Conservation (phyloP, 345 rosid species). For the Viola odorata region DNA sequence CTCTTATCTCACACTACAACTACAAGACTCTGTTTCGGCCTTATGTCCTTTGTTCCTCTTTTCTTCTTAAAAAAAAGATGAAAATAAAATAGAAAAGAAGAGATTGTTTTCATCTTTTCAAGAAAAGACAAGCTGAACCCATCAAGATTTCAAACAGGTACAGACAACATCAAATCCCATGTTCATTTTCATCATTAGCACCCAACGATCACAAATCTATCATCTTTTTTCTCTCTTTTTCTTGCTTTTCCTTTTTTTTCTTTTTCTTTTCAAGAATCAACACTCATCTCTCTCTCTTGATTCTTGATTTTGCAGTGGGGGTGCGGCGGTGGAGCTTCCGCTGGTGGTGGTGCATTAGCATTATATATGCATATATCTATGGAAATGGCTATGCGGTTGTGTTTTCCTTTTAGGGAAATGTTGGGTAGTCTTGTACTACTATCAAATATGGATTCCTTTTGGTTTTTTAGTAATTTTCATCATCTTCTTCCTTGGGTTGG, state of each 20-base stretch:
- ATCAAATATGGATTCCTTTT: too few species aligned
- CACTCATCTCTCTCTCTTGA: not conserved
- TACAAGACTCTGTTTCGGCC: not conserved
- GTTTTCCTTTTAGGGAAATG: too few species aligned
- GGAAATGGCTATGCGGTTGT: too few species aligned
- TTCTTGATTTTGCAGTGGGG: not conserved
- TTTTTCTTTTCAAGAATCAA: not conserved
- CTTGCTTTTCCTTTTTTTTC: not conserved
- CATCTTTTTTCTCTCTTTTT: not conserved
- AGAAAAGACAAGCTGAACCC: constrained; percentile 6
- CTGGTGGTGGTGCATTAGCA: not conserved
- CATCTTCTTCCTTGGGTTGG: not conserved
- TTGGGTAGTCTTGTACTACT: too few species aligned
- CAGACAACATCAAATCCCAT: not conserved
- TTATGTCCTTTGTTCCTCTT: not conserved
- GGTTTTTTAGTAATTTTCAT: too few species aligned
- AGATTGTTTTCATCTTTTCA: not conserved
- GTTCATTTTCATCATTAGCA: not conserved
- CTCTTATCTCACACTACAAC: too few species aligned
- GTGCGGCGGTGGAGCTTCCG: not conserved
- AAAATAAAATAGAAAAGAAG: too few species aligned
- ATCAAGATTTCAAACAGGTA: not conserved
- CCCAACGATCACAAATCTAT: not conserved
- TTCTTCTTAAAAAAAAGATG: not conserved
- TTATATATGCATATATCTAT: too few species aligned